Conservation (phyloP, 2,329 filamentous ascomycete genomes). For the Alternaria dauci region DNA sequence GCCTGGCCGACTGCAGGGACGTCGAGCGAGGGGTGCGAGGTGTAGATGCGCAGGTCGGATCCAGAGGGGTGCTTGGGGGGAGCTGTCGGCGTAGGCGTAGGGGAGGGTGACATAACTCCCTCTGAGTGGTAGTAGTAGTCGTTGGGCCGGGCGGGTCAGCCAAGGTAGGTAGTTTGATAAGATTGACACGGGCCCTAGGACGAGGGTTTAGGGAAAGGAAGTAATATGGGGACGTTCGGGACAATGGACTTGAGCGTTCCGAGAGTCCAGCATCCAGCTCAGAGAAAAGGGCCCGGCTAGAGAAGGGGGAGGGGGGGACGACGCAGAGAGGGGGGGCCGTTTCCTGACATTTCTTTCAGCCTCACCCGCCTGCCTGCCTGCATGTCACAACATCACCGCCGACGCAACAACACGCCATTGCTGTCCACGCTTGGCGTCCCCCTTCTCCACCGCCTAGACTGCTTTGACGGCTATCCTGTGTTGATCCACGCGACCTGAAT, state of each 20-base stretch:
- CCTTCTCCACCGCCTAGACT: neutral
- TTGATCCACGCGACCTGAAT: neutral
- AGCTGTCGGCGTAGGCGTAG: constrained; percentile 23
- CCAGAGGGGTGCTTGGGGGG: constrained; percentile 32
- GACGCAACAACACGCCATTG: neutral
- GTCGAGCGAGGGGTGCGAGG: constrained; percentile 59
- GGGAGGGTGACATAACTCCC: constrained; percentile 28
- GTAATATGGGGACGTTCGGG: constrained; percentile 27
- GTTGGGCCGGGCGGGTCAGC: constrained; percentile 4
- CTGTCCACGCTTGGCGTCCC: constrained; percentile 4
- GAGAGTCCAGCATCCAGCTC: constrained; percentile 14
- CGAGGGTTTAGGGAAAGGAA: constrained; percentile 15
- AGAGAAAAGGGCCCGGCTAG: neutral
- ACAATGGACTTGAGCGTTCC: constrained; percentile 12
- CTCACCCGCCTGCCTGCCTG: constrained; percentile 10
- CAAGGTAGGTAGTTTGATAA: constrained; percentile 6
- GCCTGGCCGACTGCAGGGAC: constrained; percentile 52
- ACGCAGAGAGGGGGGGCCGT: constrained; percentile 18
- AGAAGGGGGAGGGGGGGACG: neutral
- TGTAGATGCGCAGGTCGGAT: constrained; percentile 48
- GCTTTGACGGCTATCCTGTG: neutral
- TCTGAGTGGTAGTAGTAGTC: neutral
- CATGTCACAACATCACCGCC: neutral
- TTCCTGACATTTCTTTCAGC: constrained; percentile 21
- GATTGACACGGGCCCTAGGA: constrained; percentile 15